phyloP scores from a whole-genome alignment of 352 stramenopile genomes.

The Phytophthora boehmeriae region DNA sequence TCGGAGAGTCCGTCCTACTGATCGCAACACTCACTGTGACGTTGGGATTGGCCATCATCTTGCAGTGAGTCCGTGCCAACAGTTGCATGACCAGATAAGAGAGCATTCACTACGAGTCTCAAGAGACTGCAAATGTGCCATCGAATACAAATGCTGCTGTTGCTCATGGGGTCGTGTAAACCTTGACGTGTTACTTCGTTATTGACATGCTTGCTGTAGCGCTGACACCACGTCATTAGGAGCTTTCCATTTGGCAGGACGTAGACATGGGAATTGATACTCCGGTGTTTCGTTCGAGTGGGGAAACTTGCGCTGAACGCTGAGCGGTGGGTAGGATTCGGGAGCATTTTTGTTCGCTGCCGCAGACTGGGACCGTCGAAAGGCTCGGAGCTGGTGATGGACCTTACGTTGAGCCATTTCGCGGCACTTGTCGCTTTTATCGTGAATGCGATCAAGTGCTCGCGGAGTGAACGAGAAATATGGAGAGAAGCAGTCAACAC shows the following conservation, averaged over 20 bases:
- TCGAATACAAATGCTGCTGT: constrained; percentile 3
- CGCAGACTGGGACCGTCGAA: constrained; percentile 36
- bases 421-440: constrained; percentile 55
- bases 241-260: constrained; percentile 53
- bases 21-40: constrained; percentile 5
- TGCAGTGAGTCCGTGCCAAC: constrained; percentile 10
- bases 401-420: constrained; percentile 50
- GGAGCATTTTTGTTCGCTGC: constrained; percentile 27
- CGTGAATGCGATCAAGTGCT: constrained; percentile 59
- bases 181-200: constrained; percentile 1
- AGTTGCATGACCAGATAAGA: not conserved
- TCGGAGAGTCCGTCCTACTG: constrained; percentile 7
- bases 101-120: too few relatives aligned
- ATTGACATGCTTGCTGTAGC: constrained; percentile 54
- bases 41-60: constrained; percentile 7
- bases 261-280: constrained; percentile 66
- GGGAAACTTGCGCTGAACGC: constrained; percentile 48
- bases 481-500: constrained; percentile 74
- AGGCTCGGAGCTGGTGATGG: constrained; percentile 60
- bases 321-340: constrained; percentile 27
- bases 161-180: not conserved
- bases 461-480: constrained; percentile 76
- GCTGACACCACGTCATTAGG: constrained; percentile 56
- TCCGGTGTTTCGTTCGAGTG: constrained; percentile 51
- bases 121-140: too few relatives aligned